Conservation (phyloP, 805 yeast genomes). For the Candida khao-thaluensis region DNA sequence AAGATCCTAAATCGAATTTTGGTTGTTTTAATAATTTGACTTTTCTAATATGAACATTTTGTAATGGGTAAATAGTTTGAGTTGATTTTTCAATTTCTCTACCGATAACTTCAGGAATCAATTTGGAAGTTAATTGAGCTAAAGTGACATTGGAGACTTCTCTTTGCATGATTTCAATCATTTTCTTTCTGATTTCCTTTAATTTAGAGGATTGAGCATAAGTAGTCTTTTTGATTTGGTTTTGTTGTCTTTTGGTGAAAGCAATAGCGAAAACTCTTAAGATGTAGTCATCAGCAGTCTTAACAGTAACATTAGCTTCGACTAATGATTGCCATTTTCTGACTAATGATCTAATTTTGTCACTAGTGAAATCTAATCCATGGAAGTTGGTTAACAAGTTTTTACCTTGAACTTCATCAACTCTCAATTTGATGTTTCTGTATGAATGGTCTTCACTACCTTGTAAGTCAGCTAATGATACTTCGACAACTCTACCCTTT, state of each 20-base stretch:
- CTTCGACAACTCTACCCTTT: slow-evolving; percentile 97
- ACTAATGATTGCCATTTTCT: slow-evolving; percentile 99
- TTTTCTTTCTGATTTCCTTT: slow-evolving; percentile 96
- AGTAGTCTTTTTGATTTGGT: slow-evolving; percentile 96
- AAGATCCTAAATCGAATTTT: slow-evolving; percentile 95
- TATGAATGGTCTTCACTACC: slow-evolving; percentile 98
- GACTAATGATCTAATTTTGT: slow-evolving; percentile 94
- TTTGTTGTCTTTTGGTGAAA: slow-evolving; percentile 96
- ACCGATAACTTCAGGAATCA: slow-evolving; percentile 98
- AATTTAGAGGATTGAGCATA: slow-evolving; percentile 97
- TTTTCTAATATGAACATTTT: slow-evolving; percentile 98
- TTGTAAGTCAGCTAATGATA: slow-evolving; percentile 94
- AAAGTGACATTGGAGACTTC: slow-evolving; percentile 93
- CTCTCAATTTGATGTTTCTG: slow-evolving; percentile 97
- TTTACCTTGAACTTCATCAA: slow-evolving; percentile 98
- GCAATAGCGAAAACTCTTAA: slow-evolving; percentile 96
- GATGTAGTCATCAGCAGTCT: slow-evolving; percentile 96
- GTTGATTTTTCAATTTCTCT: slow-evolving; percentile 98
- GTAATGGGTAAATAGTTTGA: slow-evolving; percentile 93
- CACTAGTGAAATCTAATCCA: slow-evolving; percentile 97
- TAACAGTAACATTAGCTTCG: slow-evolving; percentile 97
- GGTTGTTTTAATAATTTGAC: slow-evolving; percentile 98
- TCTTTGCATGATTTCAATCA: slow-evolving; percentile 93
- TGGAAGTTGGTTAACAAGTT: slow-evolving; percentile 99
- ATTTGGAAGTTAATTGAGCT: slow-evolving; percentile 94